phyloP scores from a whole-genome alignment of 2,329 filamentous ascomycete species.

The Cladophialophora carrionii region DNA sequence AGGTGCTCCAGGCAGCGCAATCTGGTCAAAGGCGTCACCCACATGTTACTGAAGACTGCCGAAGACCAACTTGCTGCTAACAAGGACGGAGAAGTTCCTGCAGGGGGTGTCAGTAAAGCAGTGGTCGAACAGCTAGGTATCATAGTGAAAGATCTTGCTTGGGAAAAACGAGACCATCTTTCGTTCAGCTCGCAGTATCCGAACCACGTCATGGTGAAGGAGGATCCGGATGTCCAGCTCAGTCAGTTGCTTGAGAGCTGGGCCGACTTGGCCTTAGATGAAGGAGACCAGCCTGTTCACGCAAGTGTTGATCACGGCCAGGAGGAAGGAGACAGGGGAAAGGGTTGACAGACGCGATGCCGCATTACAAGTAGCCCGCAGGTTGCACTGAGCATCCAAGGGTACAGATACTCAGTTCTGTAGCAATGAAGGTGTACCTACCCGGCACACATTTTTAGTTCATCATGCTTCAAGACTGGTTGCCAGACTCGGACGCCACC shows the following conservation, averaged over 20 bases:
- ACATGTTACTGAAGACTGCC: constrained; percentile 23
- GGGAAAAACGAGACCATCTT: constrained; percentile 21
- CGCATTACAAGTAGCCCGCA: too few species aligned
- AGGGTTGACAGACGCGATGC: too few species aligned
- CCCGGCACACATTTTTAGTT: too few species aligned
- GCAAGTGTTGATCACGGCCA: neutral
- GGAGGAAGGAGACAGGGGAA: neutral
- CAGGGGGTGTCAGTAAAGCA: constrained; percentile 3
- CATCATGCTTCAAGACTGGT: too few species aligned
- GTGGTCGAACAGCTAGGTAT: constrained; percentile 17
- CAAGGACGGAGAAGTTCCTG: neutral
- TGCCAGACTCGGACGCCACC: too few species aligned
- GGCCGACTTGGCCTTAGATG: constrained; percentile 12
- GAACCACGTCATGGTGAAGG: constrained; percentile 20
- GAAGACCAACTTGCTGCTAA: constrained; percentile 17
- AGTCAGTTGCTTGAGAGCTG: constrained; percentile 24
- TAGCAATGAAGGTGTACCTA: too few species aligned
- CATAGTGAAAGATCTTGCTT: constrained; percentile 26
- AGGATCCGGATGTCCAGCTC: constrained; percentile 14
- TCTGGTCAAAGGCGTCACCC: constrained; percentile 27
- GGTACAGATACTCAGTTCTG: too few species aligned
- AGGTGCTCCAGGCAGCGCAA: constrained; percentile 14
- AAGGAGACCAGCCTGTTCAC: neutral
- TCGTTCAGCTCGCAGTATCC: constrained; percentile 26
- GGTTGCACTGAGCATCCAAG: too few species aligned